Conservation (phyloP, 1,284 basidiomycete species). For the Marasmius fiardii region DNA sequence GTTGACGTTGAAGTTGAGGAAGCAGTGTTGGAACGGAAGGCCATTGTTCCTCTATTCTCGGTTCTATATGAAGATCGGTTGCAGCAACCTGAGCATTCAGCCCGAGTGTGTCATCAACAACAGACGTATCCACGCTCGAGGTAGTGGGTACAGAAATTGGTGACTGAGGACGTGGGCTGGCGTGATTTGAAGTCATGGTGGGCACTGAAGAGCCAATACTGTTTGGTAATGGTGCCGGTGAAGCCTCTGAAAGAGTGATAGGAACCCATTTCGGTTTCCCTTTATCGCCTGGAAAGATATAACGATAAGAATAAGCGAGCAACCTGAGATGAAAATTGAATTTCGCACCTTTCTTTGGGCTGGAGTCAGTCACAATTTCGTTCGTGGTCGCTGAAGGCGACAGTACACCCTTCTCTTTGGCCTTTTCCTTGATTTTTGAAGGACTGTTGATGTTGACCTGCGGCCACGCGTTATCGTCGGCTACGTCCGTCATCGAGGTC, state of each 20-base stretch:
- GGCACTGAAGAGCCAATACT: neutral
- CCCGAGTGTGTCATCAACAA: neutral
- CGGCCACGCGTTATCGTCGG: neutral
- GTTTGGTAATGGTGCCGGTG: neutral
- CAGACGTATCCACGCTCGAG: neutral
- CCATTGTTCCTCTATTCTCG: neutral
- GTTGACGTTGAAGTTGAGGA: no score
- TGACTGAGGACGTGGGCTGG: neutral
- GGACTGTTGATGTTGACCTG: neutral
- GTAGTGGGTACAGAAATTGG: neutral
- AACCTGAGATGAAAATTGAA: neutral
- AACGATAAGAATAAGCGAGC: neutral
- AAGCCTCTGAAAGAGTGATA: neutral
- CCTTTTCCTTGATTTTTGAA: neutral
- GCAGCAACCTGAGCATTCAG: neutral
- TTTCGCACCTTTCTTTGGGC: neutral
- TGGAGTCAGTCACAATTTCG: neutral
- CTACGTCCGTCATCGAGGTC: neutral
- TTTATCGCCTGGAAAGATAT: neutral
- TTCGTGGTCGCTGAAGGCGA: neutral
- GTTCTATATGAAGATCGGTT: neutral
- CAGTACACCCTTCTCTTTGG: neutral
- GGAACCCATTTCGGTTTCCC: neutral
- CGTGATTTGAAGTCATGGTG: neutral
- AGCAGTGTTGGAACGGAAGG: no score